phyloP scores from a whole-genome alignment of 768 basidiomycete species.

The Strobilomyces confusus region DNA sequence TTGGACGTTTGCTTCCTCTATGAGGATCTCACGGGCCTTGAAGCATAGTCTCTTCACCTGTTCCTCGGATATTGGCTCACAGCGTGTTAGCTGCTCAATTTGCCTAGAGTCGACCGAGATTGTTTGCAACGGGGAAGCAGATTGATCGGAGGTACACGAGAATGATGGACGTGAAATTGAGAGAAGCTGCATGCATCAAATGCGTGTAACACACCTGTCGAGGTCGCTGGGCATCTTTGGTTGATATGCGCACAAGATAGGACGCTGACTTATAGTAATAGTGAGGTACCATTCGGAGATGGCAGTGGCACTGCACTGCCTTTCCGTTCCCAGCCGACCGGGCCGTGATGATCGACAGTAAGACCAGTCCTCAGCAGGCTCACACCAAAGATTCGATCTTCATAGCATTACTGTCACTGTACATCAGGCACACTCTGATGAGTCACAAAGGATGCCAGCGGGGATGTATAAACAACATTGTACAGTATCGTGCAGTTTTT shows the following conservation, averaged over 20 bases:
- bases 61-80: slow-evolving; percentile 93
- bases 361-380: slow-evolving; percentile 1
- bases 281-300: slow-evolving; percentile 17
- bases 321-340: slow-evolving; percentile 8
- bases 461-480: slow-evolving; percentile 30
- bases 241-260: slow-evolving; percentile 21
- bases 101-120: slow-evolving; percentile 52
- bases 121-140: slow-evolving; percentile 10
- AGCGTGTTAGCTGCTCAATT: slow-evolving; percentile 90
- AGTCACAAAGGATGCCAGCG: slow-evolving; percentile 10
- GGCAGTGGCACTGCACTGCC: slow-evolving; percentile 29
- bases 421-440: slow-evolving; percentile 23
- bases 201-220: slow-evolving; percentile 46
- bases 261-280: slow-evolving; percentile 30
- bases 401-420: slow-evolving; percentile 14
- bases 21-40: slow-evolving; percentile 93
- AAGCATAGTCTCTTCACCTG: slow-evolving; percentile 93
- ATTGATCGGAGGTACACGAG: slow-evolving; percentile 25
- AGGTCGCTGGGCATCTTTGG: slow-evolving; percentile 50
- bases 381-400: slow-evolving; percentile 9
- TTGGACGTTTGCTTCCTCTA: slow-evolving; percentile 98
- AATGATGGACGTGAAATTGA: slow-evolving; percentile 23
- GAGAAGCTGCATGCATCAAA: slow-evolving; percentile 26
- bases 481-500: slow-evolving; percentile 31
- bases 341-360: slow-evolving; percentile 21